Evolutionary conservation across 768 basidiomycete species (phyloP).

Genomic region (Psilocybe azurescens): DNA sequence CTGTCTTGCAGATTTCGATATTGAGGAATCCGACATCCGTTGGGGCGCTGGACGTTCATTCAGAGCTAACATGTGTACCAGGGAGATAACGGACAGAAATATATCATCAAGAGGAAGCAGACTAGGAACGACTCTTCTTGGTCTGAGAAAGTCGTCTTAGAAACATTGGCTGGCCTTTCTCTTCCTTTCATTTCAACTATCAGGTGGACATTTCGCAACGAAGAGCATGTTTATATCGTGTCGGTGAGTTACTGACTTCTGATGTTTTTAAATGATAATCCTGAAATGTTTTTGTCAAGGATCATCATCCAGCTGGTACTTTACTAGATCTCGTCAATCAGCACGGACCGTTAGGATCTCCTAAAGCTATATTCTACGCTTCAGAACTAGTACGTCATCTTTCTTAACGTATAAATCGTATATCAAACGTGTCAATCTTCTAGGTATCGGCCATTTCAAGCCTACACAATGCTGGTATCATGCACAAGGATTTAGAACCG

Average conservation of each 20-base stretch:
- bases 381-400: conserved; percentile 49
- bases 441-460: conserved; percentile 47
- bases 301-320: conserved; percentile 20
- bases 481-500: conserved; percentile 52
- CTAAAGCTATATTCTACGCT: conserved; percentile 47
- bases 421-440: neutral
- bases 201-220: conserved; percentile 46
- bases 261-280: neutral
- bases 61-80: conserved; percentile 20
- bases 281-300: conserved; percentile 17
- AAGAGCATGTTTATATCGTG: conserved; percentile 35
- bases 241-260: conserved; percentile 30
- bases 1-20: conserved; percentile 39
- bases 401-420: neutral
- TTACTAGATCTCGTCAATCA: conserved; percentile 35
- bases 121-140: conserved; percentile 24
- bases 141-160: conserved; percentile 41
- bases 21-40: conserved; percentile 24
- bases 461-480: conserved; percentile 51
- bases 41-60: conserved; percentile 13
- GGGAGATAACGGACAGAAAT: conserved; percentile 37
- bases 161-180: conserved; percentile 36
- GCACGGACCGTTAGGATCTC: conserved; percentile 38
- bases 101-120: conserved; percentile 32
- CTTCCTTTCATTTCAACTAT: conserved; percentile 44